Percentiles rank a stretch among this genome's conserved stretches.
These are phyloP conservation scores for Flammula alnicola DNA, from an alignment of 1,284 basidiomycete genomes.

Conservation along the genomic window DNA sequence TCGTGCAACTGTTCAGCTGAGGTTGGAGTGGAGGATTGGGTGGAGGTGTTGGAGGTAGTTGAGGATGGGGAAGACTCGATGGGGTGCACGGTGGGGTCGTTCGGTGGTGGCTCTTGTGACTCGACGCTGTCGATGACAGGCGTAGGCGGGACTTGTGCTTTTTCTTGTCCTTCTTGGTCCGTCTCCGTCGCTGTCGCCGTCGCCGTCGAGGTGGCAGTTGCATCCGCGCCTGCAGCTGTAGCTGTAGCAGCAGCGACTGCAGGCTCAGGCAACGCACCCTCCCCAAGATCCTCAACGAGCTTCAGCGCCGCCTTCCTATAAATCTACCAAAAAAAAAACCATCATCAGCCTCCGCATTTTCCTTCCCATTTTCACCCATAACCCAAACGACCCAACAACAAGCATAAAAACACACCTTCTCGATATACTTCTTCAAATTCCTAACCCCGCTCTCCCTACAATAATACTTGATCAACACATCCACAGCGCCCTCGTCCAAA, in stretches of 20 bases:
- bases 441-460: slow-evolving; percentile 96
- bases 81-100: too few relatives aligned
- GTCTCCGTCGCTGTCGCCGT: too few relatives aligned
- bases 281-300: slow-evolving; percentile 91
- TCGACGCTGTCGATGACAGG: slow-evolving; percentile 33
- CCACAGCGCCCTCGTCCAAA: slow-evolving; percentile 81
- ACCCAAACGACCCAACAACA: slow-evolving; percentile 1
- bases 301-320: slow-evolving; percentile 97
- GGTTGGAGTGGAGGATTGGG: slow-evolving; percentile 11
- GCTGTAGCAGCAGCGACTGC: slow-evolving; percentile 21
- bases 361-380: neutral
- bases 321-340: slow-evolving; percentile 72
- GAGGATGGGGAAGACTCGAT: too few relatives aligned
- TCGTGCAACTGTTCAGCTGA: slow-evolving; percentile 16
- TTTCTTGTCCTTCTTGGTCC: too few relatives aligned
- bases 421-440: slow-evolving; percentile 94
- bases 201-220: slow-evolving; percentile 22
- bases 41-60: slow-evolving; percentile 2
- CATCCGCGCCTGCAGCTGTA: neutral
- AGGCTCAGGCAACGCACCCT: slow-evolving; percentile 83
- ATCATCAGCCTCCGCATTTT: slow-evolving; percentile 7
- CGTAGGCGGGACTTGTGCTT: neutral
- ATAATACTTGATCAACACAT: slow-evolving; percentile 94
- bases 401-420: slow-evolving; percentile 65
- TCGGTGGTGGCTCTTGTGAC: too few relatives aligned